Base-by-base conservation (phyloP, 768 basidiomycete species). In the Imleria badia region DNA sequence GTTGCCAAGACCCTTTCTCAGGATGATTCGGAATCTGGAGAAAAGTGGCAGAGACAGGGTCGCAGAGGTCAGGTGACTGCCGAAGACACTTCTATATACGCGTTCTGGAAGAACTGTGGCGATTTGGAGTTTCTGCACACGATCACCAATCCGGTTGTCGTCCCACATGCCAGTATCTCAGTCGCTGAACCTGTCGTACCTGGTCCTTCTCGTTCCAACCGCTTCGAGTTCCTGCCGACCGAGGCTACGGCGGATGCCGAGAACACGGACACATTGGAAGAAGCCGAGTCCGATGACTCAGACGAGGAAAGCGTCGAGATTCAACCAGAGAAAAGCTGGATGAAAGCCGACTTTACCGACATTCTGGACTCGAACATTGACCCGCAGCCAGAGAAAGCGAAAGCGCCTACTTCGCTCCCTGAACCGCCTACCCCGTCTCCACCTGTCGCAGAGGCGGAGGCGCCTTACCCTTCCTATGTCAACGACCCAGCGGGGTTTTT, bases 121-220 rank as follows among this genome's bases (percentile, higher is more conserved):
- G 85, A 87, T 60, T 50, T 86, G 3, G 69, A 66, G 3, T 86
- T 84, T 60, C 58, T 85, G 38, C 62, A 69, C 0, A 49, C 42
- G 33, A 14, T 59, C n/a, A 35, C 34, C 2, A 31, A 2, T 34
- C 55, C 54, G 2, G 47, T 23, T 19, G 35, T 36, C 12, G 17
- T 51, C 38, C 7, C 33, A 19, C 34, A 52, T 10, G 42, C 8
- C 8, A 14, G 1, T 19, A 11, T 5, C 15, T 1, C 17, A 1
- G 6, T 11, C 2, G 9, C 31, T 1, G 41, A 14, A 35, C 15
- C 20, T 14, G 12, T 1, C 10, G 43, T 53, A 30, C 51, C 56
- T 1, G 52, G 54, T 0, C 55, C 59, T 19, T 53, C 55, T 29
- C 54, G 10, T 22, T 19, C 46, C 19, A 70, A 70, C 17, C 59